These are phyloP conservation scores for Chlamydomonas reinhardtii DNA, from an alignment of 163 green algal species.

Conservation along the genomic window DNA sequence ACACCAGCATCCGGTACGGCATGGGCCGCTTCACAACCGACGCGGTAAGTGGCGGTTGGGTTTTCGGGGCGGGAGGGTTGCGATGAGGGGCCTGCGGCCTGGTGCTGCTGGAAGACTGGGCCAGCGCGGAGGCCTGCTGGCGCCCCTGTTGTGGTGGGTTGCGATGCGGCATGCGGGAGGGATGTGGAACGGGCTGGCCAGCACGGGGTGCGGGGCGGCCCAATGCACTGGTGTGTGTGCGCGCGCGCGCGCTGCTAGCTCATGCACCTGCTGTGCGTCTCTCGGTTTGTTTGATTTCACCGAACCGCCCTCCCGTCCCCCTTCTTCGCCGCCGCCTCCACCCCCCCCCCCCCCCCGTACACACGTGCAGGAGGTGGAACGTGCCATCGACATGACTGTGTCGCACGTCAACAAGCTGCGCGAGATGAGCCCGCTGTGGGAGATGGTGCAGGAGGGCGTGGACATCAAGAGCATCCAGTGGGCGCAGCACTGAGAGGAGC, in stretches of 20 bases:
- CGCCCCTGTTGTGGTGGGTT: no score
- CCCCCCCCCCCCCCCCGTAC: background rate
- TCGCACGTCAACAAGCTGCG: slow-evolving; percentile 95
- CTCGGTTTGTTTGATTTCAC: no score
- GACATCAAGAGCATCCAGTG: slow-evolving; percentile 98
- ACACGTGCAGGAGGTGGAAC: slow-evolving; percentile 83
- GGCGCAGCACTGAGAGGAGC: slow-evolving; percentile 89
- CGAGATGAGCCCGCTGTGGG: slow-evolving; percentile 97
- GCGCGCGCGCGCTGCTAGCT: no score
- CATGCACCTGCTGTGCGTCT: no score
- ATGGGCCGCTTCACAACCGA: slow-evolving; percentile 97
- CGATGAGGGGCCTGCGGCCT: background rate
- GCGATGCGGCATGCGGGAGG: no score
- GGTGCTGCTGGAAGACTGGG: no score
- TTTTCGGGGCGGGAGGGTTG: background rate
- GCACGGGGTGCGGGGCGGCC: no score
- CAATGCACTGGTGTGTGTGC: no score
- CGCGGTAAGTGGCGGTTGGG: slow-evolving; percentile 23
- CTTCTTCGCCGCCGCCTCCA: background rate
- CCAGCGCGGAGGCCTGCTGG: no score
- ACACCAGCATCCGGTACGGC: slow-evolving; percentile 93
- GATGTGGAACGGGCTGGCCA: no score
- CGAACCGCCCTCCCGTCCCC: no score
- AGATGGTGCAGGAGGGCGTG: slow-evolving; percentile 98
- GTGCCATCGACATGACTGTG: slow-evolving; percentile 87